Conservation (phyloP, 1,284 basidiomycete species). For the Apiotrichum veenhuisii region DNA sequence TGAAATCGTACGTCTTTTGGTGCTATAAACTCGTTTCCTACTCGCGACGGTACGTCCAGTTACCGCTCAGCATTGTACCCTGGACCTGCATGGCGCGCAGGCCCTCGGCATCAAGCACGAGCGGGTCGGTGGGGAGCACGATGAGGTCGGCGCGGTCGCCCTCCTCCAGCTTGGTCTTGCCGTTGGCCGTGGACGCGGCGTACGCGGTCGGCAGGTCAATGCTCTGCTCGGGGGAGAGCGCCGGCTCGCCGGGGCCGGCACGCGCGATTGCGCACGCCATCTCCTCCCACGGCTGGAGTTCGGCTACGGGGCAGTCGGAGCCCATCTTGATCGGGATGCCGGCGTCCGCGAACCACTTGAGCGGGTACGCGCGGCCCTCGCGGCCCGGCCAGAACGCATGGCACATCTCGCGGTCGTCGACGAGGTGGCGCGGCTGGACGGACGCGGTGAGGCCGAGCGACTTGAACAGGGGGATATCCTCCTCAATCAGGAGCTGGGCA, state of each 20-base stretch:
- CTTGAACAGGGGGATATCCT: constrained; percentile 33
- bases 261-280: constrained; percentile 37
- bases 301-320: constrained; percentile 39
- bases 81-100: constrained; percentile 29
- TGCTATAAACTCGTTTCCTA: too few relatives aligned
- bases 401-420: constrained; percentile 39
- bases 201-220: constrained; percentile 23
- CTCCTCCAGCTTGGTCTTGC: not conserved
- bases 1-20: too few relatives aligned
- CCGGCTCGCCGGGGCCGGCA: constrained; percentile 1
- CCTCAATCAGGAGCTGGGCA: constrained; percentile 30
- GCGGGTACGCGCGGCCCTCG: constrained; percentile 35
- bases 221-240: constrained; percentile 22
- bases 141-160: constrained; percentile 32
- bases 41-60: constrained; percentile 26
- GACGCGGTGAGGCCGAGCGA: constrained; percentile 35
- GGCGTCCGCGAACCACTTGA: constrained; percentile 30
- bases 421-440: constrained; percentile 42
- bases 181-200: constrained; percentile 13
- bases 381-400: constrained; percentile 38
- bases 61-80: constrained; percentile 40
- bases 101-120: constrained; percentile 25
- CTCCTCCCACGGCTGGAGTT: constrained; percentile 39
- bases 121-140: constrained; percentile 28
- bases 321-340: constrained; percentile 37